Conservation (phyloP, 345 rosid genomes). For the Lepidium sativum region DNA sequence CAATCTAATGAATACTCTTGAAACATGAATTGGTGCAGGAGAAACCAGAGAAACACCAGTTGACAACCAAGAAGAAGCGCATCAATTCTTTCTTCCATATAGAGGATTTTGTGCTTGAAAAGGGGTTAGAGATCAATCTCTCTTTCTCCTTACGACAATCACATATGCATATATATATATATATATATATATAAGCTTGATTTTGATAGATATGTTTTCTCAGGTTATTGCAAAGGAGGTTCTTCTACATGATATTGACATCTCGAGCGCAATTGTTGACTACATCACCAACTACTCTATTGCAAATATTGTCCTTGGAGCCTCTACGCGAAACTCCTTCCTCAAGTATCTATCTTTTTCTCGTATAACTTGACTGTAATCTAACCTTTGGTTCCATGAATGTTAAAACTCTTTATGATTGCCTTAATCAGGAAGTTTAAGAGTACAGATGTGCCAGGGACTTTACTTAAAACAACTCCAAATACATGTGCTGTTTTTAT, state of each 20-base stretch:
- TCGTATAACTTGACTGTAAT: constrained; percentile 9
- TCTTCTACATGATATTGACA: constrained; percentile 48
- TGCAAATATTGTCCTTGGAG: constrained; percentile 50
- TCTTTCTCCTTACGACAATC: neutral
- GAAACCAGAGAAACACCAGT: constrained; percentile 35
- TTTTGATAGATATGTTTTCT: neutral
- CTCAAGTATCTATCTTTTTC: constrained; percentile 32
- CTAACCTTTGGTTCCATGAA: neutral
- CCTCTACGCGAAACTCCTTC: constrained; percentile 37
- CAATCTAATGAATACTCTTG: constrained; percentile 2
- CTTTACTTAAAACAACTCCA: constrained; percentile 47
- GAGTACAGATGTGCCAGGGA: constrained; percentile 37
- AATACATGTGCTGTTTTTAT: constrained; percentile 50
- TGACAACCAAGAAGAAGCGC: constrained; percentile 42
- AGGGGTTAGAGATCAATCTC: constrained; percentile 42
- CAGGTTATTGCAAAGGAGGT: constrained; percentile 55
- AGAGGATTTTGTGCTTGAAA: constrained; percentile 63
- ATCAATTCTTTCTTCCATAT: constrained; percentile 53
- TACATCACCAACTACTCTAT: constrained; percentile 35
- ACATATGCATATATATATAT: too few species aligned
- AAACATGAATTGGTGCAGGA: constrained; percentile 21
- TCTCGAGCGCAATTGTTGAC: constrained; percentile 44
- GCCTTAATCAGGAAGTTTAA: constrained; percentile 48
- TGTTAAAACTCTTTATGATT: constrained; percentile 3
- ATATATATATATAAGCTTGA: neutral